phyloP scores from a whole-genome alignment of 306 rosid species.

The Lithocarpus polystachyus region DNA sequence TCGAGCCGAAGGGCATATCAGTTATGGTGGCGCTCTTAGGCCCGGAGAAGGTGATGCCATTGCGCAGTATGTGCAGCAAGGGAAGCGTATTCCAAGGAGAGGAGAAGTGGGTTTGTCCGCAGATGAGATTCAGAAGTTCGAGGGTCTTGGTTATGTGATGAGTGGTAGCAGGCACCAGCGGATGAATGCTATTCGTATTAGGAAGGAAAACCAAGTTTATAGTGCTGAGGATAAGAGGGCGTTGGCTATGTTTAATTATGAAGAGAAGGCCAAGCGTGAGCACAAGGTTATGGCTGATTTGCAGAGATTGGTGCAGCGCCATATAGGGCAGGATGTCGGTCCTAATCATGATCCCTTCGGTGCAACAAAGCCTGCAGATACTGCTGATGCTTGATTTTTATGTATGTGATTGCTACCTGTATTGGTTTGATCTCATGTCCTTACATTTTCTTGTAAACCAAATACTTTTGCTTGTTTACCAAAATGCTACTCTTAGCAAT shows the following conservation, averaged over 20 bases:
- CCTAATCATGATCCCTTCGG: too few species aligned
- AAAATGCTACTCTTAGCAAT: background rate
- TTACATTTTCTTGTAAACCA: background rate
- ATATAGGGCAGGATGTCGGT: too few species aligned
- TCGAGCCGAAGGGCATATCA: constrained; percentile 90
- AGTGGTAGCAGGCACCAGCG: constrained; percentile 99
- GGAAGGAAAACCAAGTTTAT: constrained; percentile 98
- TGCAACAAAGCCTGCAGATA: too few species aligned
- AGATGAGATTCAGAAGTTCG: constrained; percentile 85
- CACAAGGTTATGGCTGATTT: constrained; percentile 97
- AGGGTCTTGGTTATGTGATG: constrained; percentile 90
- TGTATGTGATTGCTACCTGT: constrained; percentile 16
- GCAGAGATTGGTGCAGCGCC: constrained; percentile 87
- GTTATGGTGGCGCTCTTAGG: constrained; percentile 98
- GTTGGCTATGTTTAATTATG: constrained; percentile 92
- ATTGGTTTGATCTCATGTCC: background rate
- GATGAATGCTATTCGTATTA: constrained; percentile 96
- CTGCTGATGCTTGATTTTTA: constrained; percentile 39
- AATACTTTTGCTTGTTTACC: background rate
- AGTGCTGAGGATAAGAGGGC: constrained; percentile 99
- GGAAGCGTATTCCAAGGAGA: constrained; percentile 96
- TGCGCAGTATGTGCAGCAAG: constrained; percentile 95
- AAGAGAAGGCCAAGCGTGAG: constrained; percentile 93
- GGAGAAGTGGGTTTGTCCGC: constrained; percentile 99
- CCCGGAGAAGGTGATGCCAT: constrained; percentile 99